phyloP scores from a whole-genome alignment of 2,329 filamentous ascomycete genomes.

The Ceratocystis variospora region DNA sequence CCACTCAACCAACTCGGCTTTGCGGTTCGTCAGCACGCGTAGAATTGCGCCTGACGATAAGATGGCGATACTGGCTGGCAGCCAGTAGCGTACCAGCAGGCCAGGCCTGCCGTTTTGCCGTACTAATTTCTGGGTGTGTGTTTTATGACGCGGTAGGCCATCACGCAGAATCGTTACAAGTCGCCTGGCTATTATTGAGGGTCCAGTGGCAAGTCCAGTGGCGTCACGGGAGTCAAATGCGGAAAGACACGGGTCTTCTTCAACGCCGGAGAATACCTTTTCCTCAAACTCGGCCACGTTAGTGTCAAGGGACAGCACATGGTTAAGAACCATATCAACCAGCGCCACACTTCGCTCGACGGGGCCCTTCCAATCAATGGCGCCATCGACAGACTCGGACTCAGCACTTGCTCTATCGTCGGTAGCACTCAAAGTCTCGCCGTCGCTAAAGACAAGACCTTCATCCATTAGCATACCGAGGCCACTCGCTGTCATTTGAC shows the following conservation, averaged over 20 bases:
- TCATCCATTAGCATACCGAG: slow-evolving; percentile 80
- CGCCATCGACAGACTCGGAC: slow-evolving; percentile 28
- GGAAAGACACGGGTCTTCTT: slow-evolving; percentile 46
- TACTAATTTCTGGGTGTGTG: slow-evolving; percentile 42
- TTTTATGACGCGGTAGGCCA: slow-evolving; percentile 53
- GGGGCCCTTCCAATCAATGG: slow-evolving; percentile 50
- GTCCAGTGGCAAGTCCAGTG: slow-evolving; percentile 29
- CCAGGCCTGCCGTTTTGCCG: slow-evolving; percentile 61
- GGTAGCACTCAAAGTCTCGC: not conserved
- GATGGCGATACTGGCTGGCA: slow-evolving; percentile 56
- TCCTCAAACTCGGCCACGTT: slow-evolving; percentile 52
- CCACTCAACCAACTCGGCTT: slow-evolving; percentile 68
- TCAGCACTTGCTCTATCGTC: slow-evolving; percentile 27
- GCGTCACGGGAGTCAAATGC: slow-evolving; percentile 14
- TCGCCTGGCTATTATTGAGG: slow-evolving; percentile 49
- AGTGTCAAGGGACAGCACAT: slow-evolving; percentile 51
- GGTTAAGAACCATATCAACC: slow-evolving; percentile 72
- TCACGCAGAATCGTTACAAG: slow-evolving; percentile 54
- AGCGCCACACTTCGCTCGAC: slow-evolving; percentile 69
- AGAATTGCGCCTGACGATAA: slow-evolving; percentile 81
- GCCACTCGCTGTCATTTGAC: slow-evolving; percentile 70
- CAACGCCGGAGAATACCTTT: slow-evolving; percentile 48
- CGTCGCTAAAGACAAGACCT: slow-evolving; percentile 51
- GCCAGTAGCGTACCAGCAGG: slow-evolving; percentile 70
- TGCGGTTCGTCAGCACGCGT: slow-evolving; percentile 58